Conservation (phyloP, 129 eudicot genomes). For the Arctium lappa region DNA sequence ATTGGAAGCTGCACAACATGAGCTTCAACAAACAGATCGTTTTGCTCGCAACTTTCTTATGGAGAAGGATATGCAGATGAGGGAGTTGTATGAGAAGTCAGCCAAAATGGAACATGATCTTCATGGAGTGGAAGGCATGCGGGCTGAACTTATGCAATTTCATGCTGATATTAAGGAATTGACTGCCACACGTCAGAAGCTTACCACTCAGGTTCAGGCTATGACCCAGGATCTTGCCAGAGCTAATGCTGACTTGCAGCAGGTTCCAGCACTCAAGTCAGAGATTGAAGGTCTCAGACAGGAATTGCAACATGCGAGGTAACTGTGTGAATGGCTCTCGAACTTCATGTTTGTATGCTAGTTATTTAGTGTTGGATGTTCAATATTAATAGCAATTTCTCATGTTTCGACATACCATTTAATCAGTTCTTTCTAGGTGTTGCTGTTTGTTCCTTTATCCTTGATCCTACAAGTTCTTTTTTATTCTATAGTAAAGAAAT, state of each 20-base stretch:
- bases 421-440: neutral
- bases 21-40: conserved; percentile 66
- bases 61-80: conserved; percentile 85
- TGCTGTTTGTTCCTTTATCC: neutral
- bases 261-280: conserved; percentile 70
- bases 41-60: conserved; percentile 57
- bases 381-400: neutral
- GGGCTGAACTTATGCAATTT: conserved; percentile 71
- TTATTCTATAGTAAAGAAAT: conserved; percentile 1
- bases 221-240: conserved; percentile 85
- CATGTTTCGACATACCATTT: neutral
- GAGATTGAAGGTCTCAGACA: conserved; percentile 76
- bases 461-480: neutral
- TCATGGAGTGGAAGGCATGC: conserved; percentile 70
- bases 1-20: conserved; percentile 69
- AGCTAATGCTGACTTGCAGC: conserved; percentile 65
- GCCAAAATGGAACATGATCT: conserved; percentile 86
- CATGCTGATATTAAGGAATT: conserved; percentile 69
- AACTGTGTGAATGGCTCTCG: neutral
- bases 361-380: neutral
- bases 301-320: conserved; percentile 81
- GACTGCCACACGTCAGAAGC: conserved; percentile 65
- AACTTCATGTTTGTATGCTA: neutral
- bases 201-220: conserved; percentile 65
- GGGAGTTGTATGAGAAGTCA: conserved; percentile 75